Evolutionary conservation across 768 basidiomycete genomes (phyloP), one percentile per base, ranked within the genome.

Genomic region (Strobilomyces dryophilus): DNA sequence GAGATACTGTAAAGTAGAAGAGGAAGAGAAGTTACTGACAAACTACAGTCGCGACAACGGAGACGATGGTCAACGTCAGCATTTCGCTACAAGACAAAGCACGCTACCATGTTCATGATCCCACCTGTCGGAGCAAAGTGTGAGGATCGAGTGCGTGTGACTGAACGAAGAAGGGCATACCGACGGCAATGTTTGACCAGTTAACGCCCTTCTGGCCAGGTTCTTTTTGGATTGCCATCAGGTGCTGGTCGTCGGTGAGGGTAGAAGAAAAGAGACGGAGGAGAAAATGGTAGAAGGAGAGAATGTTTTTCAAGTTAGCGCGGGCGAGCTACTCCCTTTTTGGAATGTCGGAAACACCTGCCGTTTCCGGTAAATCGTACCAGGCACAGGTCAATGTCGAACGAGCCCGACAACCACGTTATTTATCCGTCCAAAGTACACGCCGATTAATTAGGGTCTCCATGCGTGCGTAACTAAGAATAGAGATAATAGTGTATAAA

Each of bases 131-230:
- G 29, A 31, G 54, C 35, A 53, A 49, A 15, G 32, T 43, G 51
- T 61, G 21, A 61, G 56, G 60, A 64, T 29, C 68, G 46, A 12
- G 48, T 39, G 45, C 5, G 20, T 55, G 56, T 45, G 10, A 49
- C 59, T 61, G 60, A 55, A 31, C 10, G 54, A 42, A 61, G 46
- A 58, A 42, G 58, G 21, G 72, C 89, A 63, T 67, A 92, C 92
- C 92, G 70, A 95, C 87, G 59, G 91, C 92, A 74, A 95, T 94
- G 75, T 94, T 95, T 62, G 89, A 91, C 91, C 90, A 95, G 76
- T 79, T 92, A 61, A 92, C 76, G 66, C 90, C 90, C 73, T 94
- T 93, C 72, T 92, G 88, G 54, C 91, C 92, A 49, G 92, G 92
- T 74, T 91, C 87, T 71, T 80, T 83, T 69, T 85, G 78, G 64